Percentiles rank a stretch among this genome's conserved stretches.
Evolutionary conservation across 1,284 basidiomycete genomes (phyloP).

Genomic region (Neotropicomus parvogracilis): DNA sequence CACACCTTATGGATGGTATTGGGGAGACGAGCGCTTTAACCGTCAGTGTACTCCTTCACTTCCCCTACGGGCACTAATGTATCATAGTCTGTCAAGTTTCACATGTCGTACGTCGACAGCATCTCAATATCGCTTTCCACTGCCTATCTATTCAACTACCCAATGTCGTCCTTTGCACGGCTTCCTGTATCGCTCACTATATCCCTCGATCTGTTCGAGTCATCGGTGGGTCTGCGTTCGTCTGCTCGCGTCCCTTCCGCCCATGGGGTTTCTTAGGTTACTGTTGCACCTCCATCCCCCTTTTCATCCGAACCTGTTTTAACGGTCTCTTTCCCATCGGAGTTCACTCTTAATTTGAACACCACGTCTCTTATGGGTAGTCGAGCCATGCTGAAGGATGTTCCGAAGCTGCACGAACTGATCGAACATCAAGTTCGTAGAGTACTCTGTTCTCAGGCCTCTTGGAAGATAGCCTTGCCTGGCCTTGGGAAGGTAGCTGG

Average conservation of each 20-base stretch:
- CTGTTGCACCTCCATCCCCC: conserved; percentile 47
- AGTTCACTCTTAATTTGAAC: conserved; percentile 65
- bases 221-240: conserved; percentile 47
- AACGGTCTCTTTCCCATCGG: conserved; percentile 58
- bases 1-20: conserved; percentile 40
- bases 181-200: conserved; percentile 77
- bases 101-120: conserved; percentile 66
- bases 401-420: conserved; percentile 79
- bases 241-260: conserved; percentile 6
- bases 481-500: conserved; percentile 50
- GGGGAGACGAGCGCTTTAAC: conserved; percentile 9
- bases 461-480: conserved; percentile 68
- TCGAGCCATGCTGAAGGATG: conserved; percentile 77
- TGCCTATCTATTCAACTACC: conserved; percentile 79
- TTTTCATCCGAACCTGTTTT: conserved; percentile 49
- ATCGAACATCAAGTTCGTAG: conserved; percentile 70
- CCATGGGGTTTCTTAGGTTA: conserved; percentile 39
- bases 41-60: conserved; percentile 17
- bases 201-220: conserved; percentile 72
- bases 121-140: conserved; percentile 76
- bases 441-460: conserved; percentile 55
- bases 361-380: conserved; percentile 80
- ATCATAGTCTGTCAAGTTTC: conserved; percentile 47
- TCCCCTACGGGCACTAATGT: conserved; percentile 9
- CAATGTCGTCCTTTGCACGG: conserved; percentile 72